These are phyloP conservation scores for Tephrocybe sp. DNA, from an alignment of 768 basidiomycete species.

Conservation along the genomic window DNA sequence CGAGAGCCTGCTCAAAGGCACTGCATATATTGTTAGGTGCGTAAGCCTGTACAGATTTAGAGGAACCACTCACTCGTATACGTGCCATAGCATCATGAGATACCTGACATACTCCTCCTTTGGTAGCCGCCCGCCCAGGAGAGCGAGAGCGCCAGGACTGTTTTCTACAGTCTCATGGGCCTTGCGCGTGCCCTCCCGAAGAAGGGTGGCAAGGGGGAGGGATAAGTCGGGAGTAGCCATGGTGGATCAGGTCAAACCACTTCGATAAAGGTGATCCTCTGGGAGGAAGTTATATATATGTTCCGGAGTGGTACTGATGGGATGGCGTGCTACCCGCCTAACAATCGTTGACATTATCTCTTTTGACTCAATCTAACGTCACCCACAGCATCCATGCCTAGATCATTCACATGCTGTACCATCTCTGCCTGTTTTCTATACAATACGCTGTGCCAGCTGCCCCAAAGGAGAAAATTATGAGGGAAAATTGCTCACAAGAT, in stretches of 20 bases:
- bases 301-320: background rate
- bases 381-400: background rate
- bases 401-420: background rate
- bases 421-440: too few relatives aligned
- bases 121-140: conserved; percentile 57
- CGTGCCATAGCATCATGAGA: conserved; percentile 75
- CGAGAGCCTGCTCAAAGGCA: conserved; percentile 54
- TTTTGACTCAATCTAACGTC: background rate
- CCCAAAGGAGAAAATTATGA: background rate
- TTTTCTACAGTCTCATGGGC: conserved; percentile 60
- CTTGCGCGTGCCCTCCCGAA: conserved; percentile 43
- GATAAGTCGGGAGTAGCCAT: conserved; percentile 38
- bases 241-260: conserved; percentile 18
- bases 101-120: conserved; percentile 67
- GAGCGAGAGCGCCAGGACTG: conserved; percentile 52
- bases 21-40: conserved; percentile 28
- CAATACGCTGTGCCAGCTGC: too few relatives aligned
- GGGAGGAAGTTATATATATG: background rate
- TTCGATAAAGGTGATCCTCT: background rate
- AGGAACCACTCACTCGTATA: conserved; percentile 61
- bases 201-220: conserved; percentile 43
- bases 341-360: background rate
- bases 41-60: background rate
- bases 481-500: conserved; percentile 2
- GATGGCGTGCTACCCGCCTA: conserved; percentile 10